These are phyloP conservation scores for Fusarium miscanthi DNA, from an alignment of 2,329 filamentous ascomycete genomes.

Conservation along the genomic window DNA sequence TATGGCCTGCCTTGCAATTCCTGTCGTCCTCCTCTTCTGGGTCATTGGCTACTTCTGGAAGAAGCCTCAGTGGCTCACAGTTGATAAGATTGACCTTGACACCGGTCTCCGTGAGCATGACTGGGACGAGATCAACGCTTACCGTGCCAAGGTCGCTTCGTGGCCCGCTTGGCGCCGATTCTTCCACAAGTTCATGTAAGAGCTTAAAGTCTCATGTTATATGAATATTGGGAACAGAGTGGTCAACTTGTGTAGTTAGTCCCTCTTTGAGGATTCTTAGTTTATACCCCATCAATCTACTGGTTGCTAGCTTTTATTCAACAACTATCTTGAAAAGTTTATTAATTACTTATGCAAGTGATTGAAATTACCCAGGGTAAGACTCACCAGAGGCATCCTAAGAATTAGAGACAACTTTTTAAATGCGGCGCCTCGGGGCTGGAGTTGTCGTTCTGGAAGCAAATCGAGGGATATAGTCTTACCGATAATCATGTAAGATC, in stretches of 20 bases:
- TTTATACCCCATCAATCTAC: slow-evolving; percentile 36
- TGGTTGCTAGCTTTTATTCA: not conserved
- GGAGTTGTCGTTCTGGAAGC: not conserved
- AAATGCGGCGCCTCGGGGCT: rapidly evolving
- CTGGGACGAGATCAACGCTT: slow-evolving; percentile 70
- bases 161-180: slow-evolving; percentile 61
- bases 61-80: slow-evolving; percentile 66
- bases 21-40: slow-evolving; percentile 67
- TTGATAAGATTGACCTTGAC: slow-evolving; percentile 74
- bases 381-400: too few species aligned
- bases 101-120: slow-evolving; percentile 72
- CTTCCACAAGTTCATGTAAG: slow-evolving; percentile 30
- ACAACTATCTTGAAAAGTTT: rapidly evolving
- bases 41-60: slow-evolving; percentile 72
- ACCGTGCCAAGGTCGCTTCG: slow-evolving; percentile 58
- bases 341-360: rapidly evolving
- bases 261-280: slow-evolving; percentile 12
- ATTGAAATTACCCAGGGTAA: too few species aligned
- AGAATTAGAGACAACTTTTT: too few species aligned
- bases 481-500: not conserved
- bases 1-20: slow-evolving; percentile 63
- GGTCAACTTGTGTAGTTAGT: slow-evolving; percentile 17
- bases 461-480: rapidly evolving
- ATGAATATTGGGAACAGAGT: not conserved
- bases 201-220: rapidly evolving